Conservation (phyloP, 2,329 filamentous ascomycete genomes). For the Venturia effusa region DNA sequence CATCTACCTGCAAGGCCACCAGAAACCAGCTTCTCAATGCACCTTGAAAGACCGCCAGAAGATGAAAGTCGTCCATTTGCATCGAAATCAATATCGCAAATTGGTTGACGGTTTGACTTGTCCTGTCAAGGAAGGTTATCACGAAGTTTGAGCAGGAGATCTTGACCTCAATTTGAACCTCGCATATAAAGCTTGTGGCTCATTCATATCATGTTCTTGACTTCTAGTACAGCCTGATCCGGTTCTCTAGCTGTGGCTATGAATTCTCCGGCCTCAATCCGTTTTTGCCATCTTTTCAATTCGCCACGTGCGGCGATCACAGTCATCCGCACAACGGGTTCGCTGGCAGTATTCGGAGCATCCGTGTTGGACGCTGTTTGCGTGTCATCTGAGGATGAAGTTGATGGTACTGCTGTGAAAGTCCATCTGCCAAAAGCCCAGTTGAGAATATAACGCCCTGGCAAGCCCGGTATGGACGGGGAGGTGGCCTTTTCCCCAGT, state of each 20-base stretch:
- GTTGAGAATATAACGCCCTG: constrained; percentile 73
- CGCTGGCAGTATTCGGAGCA: constrained; percentile 35
- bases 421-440: constrained; percentile 98
- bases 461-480: constrained; percentile 26
- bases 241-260: constrained; percentile 13
- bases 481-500: constrained; percentile 26
- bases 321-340: constrained; percentile 57
- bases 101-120: no score
- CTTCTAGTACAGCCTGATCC: neutral
- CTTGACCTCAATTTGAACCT: no score
- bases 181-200: no score
- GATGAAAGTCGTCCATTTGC: no score
- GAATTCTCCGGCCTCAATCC: constrained; percentile 47
- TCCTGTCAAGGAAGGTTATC: no score
- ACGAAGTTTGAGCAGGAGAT: no score
- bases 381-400: constrained; percentile 18
- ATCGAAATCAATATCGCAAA: no score
- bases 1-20: no score
- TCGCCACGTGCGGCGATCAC: constrained; percentile 65
- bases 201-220: neutral
- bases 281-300: constrained; percentile 67
- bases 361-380: constrained; percentile 17
- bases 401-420: constrained; percentile 51
- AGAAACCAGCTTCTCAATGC: no score
- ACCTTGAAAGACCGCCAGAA: no score